Base-by-base conservation (phyloP, 2,329 filamentous ascomycete genomes). In the Bertia moriformis region DNA sequence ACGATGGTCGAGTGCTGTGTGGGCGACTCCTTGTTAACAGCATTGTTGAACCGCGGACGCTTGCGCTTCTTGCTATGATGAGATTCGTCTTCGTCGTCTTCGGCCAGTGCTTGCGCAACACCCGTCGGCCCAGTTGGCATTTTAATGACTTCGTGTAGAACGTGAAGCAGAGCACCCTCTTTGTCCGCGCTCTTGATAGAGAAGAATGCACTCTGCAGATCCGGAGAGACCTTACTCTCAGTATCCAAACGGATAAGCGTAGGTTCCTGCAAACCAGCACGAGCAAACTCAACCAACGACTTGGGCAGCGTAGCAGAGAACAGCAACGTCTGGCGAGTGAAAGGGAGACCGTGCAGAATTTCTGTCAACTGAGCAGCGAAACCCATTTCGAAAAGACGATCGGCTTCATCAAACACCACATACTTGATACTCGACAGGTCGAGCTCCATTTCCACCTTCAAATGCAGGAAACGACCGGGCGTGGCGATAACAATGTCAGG, bases 401-500 rank as follows among this genome's bases (percentile, higher is more conserved):
- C 91, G 1, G 91, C 91, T 58, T 98, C 91, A 55, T 98, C 91
- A 46, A 98, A 98, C 5, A 98, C 91, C 18, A 94, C 85, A 52
- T 98, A 98, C 48, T 77, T 73, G 44, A 98, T 80, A 3, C 86
- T 93, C 1, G 81, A 86, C n/a, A 98, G 63, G 51, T 95, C 85
- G 39, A 98, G 61, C 7, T 71, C 69, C 93, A 98, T 98, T 55
- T 98, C 91, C 15, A 96, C 89, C 61, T 96, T 93, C 46, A 98
- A 62, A 67, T 98, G 91, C 48, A 98, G 65, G 50, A 98, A 98
- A 49, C 91, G 84, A 57, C 93, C 91, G 0, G 91, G 91, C 0
- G 93, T 96, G 10, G 91, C 91, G 52, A 98, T 96, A 49, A 98
- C 76, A 47, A 98, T 93, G 56, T 98, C 93, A 0, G 93, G 91